Evolutionary conservation across 306 rosid species (phyloP).

Genomic region (Pyrus pyrifolia): DNA sequence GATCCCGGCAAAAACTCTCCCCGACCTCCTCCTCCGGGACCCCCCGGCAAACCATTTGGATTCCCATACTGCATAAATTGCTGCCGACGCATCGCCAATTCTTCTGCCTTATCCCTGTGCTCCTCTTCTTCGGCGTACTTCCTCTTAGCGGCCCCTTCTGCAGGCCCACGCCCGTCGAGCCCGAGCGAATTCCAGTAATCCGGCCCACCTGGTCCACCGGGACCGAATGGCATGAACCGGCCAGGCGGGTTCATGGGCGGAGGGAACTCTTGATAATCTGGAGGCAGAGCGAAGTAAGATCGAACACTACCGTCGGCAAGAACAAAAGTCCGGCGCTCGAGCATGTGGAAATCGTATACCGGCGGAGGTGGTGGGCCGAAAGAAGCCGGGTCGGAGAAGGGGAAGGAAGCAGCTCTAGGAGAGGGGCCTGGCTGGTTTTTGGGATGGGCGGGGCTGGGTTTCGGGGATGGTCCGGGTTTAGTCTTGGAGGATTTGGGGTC

Average conservation of each 20-base stretch:
- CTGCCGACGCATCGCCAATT: slow-evolving; percentile 42
- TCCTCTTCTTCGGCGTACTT: slow-evolving; percentile 43
- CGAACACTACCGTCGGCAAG: slow-evolving; percentile 91
- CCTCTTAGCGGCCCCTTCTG: slow-evolving; percentile 56
- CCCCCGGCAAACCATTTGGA: slow-evolving; percentile 39
- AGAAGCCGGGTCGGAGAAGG: slow-evolving; percentile 46
- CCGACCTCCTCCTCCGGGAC: slow-evolving; percentile 8
- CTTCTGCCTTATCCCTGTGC: slow-evolving; percentile 34
- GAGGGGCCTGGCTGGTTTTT: slow-evolving; percentile 23
- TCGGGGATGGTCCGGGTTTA: slow-evolving; percentile 26
- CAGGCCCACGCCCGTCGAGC: slow-evolving; percentile 37
- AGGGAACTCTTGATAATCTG: slow-evolving; percentile 66
- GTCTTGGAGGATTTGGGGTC: slow-evolving; percentile 34
- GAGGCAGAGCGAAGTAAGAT: slow-evolving; percentile 88
- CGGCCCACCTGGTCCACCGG: slow-evolving; percentile 30
- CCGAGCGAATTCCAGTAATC: slow-evolving; percentile 62
- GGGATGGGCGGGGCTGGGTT: slow-evolving; percentile 11
- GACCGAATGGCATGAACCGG: slow-evolving; percentile 31
- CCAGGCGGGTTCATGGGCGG: slow-evolving; percentile 27
- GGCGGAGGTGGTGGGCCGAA: slow-evolving; percentile 82
- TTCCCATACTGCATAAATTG: slow-evolving; percentile 46
- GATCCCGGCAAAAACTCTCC: slow-evolving; percentile 40
- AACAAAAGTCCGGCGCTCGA: slow-evolving; percentile 81
- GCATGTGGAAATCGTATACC: slow-evolving; percentile 92
- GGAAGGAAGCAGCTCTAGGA: slow-evolving; percentile 22